These are phyloP conservation scores for Xylaria acuta DNA, from an alignment of 495 filamentous ascomycete genomes.

Conservation along the genomic window DNA sequence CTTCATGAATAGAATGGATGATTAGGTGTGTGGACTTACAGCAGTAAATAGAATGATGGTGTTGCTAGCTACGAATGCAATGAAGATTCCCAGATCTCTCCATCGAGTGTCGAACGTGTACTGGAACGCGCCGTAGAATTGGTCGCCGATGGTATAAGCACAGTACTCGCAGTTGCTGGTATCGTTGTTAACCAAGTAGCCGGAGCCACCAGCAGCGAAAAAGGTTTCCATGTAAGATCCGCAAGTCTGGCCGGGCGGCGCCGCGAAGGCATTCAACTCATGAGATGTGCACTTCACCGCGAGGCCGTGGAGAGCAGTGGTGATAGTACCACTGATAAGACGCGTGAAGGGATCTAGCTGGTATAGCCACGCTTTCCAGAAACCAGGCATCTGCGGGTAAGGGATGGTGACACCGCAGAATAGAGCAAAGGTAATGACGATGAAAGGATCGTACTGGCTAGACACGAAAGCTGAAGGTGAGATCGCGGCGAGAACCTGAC, in stretches of 20 bases:
- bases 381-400: slow-evolving; percentile 72
- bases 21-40: slow-evolving; percentile 46
- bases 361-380: slow-evolving; percentile 84
- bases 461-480: slow-evolving; percentile 76
- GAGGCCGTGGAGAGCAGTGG: slow-evolving; percentile 73
- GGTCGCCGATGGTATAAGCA: slow-evolving; percentile 75
- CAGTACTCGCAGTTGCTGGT: slow-evolving; percentile 76
- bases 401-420: slow-evolving; percentile 88
- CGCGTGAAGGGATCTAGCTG: slow-evolving; percentile 84
- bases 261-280: slow-evolving; percentile 68
- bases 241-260: slow-evolving; percentile 67
- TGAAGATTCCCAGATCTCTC: slow-evolving; percentile 80
- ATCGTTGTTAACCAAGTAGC: slow-evolving; percentile 71
- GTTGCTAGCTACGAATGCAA: slow-evolving; percentile 76
- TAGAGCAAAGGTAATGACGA: slow-evolving; percentile 78
- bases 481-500: slow-evolving; percentile 69
- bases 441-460: slow-evolving; percentile 75
- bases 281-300: slow-evolving; percentile 60
- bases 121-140: slow-evolving; percentile 72
- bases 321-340: slow-evolving; percentile 78
- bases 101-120: slow-evolving; percentile 72
- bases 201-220: slow-evolving; percentile 67
- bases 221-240: slow-evolving; percentile 76
- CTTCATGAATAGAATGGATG: not conserved
- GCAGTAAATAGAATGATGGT: slow-evolving; percentile 76